A percentile compares a stretch with the other conserved stretches of the same genome.
These are phyloP conservation scores for Mentha longifolia DNA, from an alignment of 257 asterid genomes.

Conservation along the genomic window DNA sequence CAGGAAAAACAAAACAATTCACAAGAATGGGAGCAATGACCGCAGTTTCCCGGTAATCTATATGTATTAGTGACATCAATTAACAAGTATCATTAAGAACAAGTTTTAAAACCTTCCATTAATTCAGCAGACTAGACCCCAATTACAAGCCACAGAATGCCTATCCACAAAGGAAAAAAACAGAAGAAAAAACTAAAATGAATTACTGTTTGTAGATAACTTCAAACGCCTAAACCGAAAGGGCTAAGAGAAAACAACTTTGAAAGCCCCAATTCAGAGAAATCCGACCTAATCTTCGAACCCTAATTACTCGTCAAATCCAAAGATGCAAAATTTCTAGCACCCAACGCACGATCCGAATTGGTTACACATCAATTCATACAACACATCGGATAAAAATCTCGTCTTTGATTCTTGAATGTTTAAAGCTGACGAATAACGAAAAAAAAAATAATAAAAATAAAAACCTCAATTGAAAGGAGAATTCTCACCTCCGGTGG, in stretches of 20 bases:
- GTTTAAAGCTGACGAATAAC: not conserved
- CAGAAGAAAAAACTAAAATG: too few relatives aligned
- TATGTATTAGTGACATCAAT: not conserved
- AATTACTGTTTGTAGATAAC: not conserved
- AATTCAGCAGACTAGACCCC: not conserved
- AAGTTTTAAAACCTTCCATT: not conserved
- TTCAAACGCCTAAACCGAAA: not conserved
- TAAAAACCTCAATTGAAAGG: too few relatives aligned
- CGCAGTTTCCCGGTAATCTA: not conserved
- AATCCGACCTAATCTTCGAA: not conserved
- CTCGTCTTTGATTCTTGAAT: not conserved
- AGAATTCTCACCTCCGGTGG: constrained; percentile 23
- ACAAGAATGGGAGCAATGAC: not conserved
- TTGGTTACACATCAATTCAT: not conserved
- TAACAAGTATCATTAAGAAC: not conserved
- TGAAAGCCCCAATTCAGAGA: not conserved
- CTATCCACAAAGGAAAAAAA: not conserved
- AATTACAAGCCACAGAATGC: not conserved
- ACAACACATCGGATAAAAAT: not conserved
- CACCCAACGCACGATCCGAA: not conserved
- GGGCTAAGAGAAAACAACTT: not conserved
- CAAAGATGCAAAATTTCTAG: not conserved
- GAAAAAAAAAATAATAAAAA: not conserved
- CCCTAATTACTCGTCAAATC: not conserved
- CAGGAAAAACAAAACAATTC: not conserved